Conservation (phyloP, 176 grass and related monocot genomes). For the Carex kokanica region DNA sequence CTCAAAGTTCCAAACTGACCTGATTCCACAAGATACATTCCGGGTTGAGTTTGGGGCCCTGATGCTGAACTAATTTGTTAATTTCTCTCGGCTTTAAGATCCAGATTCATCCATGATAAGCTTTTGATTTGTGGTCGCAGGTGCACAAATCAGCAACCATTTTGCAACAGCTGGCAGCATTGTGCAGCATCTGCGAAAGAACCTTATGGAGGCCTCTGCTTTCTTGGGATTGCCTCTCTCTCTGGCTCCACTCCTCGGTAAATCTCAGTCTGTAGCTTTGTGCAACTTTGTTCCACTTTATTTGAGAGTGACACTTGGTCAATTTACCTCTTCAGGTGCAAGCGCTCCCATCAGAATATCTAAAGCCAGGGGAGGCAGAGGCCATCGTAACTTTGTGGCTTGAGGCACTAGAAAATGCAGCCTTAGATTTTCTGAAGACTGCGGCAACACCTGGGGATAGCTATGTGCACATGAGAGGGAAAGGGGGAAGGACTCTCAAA, state of each 20-base stretch:
- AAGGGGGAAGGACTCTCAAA: constrained; percentile 83
- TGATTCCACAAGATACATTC: neutral
- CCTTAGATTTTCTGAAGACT: constrained; percentile 75
- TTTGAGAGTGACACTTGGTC: neutral
- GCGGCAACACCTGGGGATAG: constrained; percentile 37
- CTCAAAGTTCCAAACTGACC: neutral
- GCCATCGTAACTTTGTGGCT: constrained; percentile 68
- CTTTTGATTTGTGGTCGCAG: constrained; percentile 36
- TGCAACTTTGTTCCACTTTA: neutral
- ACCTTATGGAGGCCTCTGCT: constrained; percentile 64
- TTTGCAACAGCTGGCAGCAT: constrained; percentile 81
- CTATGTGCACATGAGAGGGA: constrained; percentile 82
- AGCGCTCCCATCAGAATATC: constrained; percentile 63
- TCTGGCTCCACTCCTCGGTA: constrained; percentile 78
- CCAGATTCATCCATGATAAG: neutral
- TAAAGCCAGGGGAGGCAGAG: constrained; percentile 83
- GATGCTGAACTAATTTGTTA: neutral
- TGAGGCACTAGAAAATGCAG: constrained; percentile 66
- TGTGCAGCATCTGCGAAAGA: constrained; percentile 79
- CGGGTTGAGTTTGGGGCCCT: neutral
- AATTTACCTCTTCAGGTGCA: constrained; percentile 51
- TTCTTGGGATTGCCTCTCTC: constrained; percentile 62
- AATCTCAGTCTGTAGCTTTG: constrained; percentile 12
- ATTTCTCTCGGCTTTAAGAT: neutral
- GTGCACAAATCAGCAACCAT: constrained; percentile 97